Evolutionary conservation across 371 early-diverging fungal genomes (phyloP).

Genomic region (Globomyces sp.): DNA sequence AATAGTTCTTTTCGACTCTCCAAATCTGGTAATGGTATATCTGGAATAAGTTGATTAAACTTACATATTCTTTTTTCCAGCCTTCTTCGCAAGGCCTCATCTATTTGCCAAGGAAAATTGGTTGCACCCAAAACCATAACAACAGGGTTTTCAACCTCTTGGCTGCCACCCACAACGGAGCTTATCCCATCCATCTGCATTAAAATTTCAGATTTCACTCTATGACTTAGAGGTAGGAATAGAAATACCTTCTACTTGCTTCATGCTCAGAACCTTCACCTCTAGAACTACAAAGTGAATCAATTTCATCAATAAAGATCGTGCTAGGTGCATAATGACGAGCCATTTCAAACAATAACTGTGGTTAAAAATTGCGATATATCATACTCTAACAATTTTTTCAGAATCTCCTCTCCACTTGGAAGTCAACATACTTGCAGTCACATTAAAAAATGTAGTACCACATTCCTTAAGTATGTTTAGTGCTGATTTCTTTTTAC

Average conservation of each 20-base stretch:
- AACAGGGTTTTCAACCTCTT: constrained; percentile 40
- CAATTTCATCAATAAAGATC: constrained; percentile 65
- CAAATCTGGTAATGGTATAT: constrained; percentile 57
- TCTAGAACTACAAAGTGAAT: constrained; percentile 49
- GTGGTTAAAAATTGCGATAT: background rate
- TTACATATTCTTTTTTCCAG: constrained; percentile 57
- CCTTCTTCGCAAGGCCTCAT: constrained; percentile 54
- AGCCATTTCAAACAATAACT: constrained; percentile 59
- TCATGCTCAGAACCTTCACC: constrained; percentile 58
- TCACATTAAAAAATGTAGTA: constrained; percentile 61
- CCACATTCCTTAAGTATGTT: constrained; percentile 49
- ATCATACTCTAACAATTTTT: constrained; percentile 52
- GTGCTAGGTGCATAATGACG: constrained; percentile 56
- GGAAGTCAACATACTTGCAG: constrained; percentile 51
- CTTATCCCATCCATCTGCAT: constrained; percentile 64
- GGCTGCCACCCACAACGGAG: constrained; percentile 26
- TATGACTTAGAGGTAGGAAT: background rate
- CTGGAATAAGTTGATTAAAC: constrained; percentile 23
- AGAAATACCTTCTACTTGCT: constrained; percentile 31
- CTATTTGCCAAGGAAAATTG: constrained; percentile 61
- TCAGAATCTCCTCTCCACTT: constrained; percentile 63
- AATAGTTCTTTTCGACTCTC: constrained; percentile 50
- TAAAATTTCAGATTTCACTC: constrained; percentile 58
- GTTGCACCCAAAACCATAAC: constrained; percentile 61
- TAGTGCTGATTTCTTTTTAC: constrained; percentile 15